Percentiles rank a stretch among this genome's conserved stretches.
Conservation (phyloP, 495 filamentous ascomycete genomes). For the Penicillium ucsense region DNA sequence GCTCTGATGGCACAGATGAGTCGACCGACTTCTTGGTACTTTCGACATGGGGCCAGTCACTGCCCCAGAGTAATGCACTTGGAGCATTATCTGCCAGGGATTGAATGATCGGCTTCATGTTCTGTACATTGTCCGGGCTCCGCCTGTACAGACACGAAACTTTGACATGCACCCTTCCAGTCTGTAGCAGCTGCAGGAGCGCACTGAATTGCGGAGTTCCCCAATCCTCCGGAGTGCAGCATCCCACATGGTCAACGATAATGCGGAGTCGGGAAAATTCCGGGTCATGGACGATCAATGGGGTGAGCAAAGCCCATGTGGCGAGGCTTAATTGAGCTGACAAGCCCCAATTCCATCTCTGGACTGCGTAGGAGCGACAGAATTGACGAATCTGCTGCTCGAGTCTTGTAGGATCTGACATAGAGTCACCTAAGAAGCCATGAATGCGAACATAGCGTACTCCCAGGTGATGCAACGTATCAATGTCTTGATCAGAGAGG, state of each 20-base stretch:
- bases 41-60: conserved; percentile 17
- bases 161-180: conserved; percentile 9
- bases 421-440: neutral
- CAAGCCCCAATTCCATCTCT: conserved; percentile 5
- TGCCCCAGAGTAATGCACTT: conserved; percentile 10
- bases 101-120: conserved; percentile 9
- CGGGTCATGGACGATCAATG: conserved; percentile 5
- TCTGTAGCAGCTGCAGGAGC: conserved; percentile 6
- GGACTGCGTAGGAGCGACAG: conserved; percentile 4
- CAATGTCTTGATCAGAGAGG: conserved; percentile 2
- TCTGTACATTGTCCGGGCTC: neutral
- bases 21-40: neutral
- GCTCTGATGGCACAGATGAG: neutral
- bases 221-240: conserved; percentile 2
- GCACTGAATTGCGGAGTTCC: neutral
- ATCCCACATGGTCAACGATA: conserved; percentile 13
- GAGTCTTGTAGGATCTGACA: neutral
- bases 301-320: conserved; percentile 4
- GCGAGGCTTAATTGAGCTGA: conserved; percentile 8
- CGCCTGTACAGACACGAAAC: conserved; percentile 10
- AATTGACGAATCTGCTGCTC: conserved; percentile 5
- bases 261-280: conserved; percentile 2
- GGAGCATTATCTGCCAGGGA: conserved; percentile 3
- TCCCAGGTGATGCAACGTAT: conserved; percentile 5
- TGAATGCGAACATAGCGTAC: conserved; percentile 9